phyloP scores from a whole-genome alignment of 495 filamentous ascomycete genomes.

The Hypoxylon lenormandii region DNA sequence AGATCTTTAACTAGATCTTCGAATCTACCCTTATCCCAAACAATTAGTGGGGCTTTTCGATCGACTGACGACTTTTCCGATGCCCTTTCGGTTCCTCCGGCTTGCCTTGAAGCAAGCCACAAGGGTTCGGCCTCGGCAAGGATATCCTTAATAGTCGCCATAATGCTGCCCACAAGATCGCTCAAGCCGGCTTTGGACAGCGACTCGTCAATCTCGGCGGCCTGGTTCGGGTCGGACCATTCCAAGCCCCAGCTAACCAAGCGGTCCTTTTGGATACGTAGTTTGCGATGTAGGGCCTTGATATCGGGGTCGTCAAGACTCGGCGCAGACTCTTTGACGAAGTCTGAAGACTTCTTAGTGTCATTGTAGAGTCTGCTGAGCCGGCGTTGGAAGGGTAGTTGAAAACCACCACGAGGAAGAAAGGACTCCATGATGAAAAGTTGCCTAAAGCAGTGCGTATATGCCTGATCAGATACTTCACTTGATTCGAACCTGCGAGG shows the following conservation, averaged over 20 bases:
- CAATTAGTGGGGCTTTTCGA: constrained; percentile 61
- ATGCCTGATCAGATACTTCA: not conserved
- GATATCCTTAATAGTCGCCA: constrained; percentile 88
- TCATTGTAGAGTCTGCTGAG: constrained; percentile 92
- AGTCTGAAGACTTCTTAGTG: constrained; percentile 88
- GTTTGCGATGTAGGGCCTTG: constrained; percentile 67
- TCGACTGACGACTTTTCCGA: constrained; percentile 55
- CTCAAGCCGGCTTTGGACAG: constrained; percentile 84
- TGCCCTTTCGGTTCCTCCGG: constrained; percentile 58
- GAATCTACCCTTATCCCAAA: constrained; percentile 71
- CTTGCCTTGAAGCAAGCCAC: constrained; percentile 66
- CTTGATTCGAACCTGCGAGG: not conserved
- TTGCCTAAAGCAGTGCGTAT: not conserved
- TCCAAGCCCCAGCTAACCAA: constrained; percentile 89
- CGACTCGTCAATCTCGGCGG: constrained; percentile 85
- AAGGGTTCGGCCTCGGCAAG: constrained; percentile 85
- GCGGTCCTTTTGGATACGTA: constrained; percentile 76
- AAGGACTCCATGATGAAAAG: constrained; percentile 60
- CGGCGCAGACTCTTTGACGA: constrained; percentile 77
- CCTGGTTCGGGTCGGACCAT: constrained; percentile 79
- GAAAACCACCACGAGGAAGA: constrained; percentile 59
- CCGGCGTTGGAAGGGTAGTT: constrained; percentile 71
- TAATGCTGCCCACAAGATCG: constrained; percentile 86
- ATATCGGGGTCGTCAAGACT: constrained; percentile 67
- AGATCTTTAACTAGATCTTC: constrained; percentile 80